Evolutionary conservation across 2,329 filamentous ascomycete species (phyloP), one percentile per base, ranked within the genome.

Genomic region (Ceratocystis harringtonii): DNA sequence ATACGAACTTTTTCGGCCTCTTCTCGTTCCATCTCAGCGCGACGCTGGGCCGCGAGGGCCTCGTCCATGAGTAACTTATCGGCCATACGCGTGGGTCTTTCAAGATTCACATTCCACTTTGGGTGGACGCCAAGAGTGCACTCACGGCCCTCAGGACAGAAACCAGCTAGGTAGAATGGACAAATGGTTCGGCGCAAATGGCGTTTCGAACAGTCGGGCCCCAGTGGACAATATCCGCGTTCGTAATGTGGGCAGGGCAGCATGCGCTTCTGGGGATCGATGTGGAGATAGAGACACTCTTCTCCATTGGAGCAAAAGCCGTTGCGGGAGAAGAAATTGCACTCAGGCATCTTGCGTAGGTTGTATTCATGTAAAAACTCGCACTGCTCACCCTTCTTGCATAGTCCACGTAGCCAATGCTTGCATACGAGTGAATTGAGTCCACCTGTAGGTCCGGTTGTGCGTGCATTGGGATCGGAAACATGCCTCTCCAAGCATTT

Each of bases 321-420:
- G 73, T 94, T 95, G 68, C 91, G 84, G 66, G 91, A 86, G 77
- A 92, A 97, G 76, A 96, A 95, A 73, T 95, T 95, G 78, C 94
- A 99, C 78, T 97, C 94, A 69, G 94, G 92, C 90, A 97, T 97
- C 76, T 94, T 92, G 69, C 94, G 86, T 70, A 99, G 83, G 77
- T 99, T 97, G 80, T 96, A 99, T 77, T 97, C 94, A 80, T 99
- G 94, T 61, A 97, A 80, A 72, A 97, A 99, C 78, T 99, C 94
- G 84, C 94, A 99, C 70, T 86, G 84, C 73, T 96, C 88, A 71
- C 92, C 94, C 77, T 97, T 97, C 74, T 99, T 99, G 81, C 94
- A 99, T 22, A 99, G 84, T 0, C 92, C 92, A 69, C 95, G 89
- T 72, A 97, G 85, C 86, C 94, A 97, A 80, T 97, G 94, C 79